Base-by-base conservation (phyloP, 371 early-diverging fungal genomes). In the Funneliformis caledonium region DNA sequence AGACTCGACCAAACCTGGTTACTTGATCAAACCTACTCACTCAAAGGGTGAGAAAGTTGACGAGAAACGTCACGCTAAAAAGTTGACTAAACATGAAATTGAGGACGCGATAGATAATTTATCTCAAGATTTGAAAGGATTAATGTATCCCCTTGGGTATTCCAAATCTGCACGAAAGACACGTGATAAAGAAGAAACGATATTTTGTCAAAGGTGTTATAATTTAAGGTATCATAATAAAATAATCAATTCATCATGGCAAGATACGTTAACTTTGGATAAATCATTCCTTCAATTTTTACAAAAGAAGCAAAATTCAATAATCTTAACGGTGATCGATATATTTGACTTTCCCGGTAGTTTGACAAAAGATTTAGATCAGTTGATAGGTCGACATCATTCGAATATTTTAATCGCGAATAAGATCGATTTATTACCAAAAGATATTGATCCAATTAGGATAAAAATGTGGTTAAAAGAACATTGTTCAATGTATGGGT, bases 361-460 rank as follows among this genome's bases (percentile, higher is more conserved):
- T 12, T 78, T 93, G 22, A 69, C 77, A 60, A 42, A 64, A 45
- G 80, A 90, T 50, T 84, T 90, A 8, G 72, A 85, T 65, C 72
- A 89, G 8, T 80, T 89, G 19, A 84, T 84, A 3, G 85, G 88
- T 7, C 50, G 14, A 68, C 26, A 64, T 37, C 85, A 87, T 33
- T 83, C 83, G 1, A 75, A 86, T 22, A 81, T 93, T 2, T 80
- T 94, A 10, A 93, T 89, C 2, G 91, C 88, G 19, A 94, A 94
- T 85, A 94, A 94, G 82, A 75, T 88, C 7, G 94, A 94, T 80
- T 65, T 93, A 72, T 81, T 94, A 42, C 94, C 94, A 12, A 88
- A 87, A 22, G 87, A 88, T 37, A 84, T 82, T 16, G 88, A 91
- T 72, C 84, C 88, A 14, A 85, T 88, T 73, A 87, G 92, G 1